These are phyloP conservation scores for Eimeria tenella DNA, from an alignment of 169 alveolate genomes.

Conservation along the genomic window DNA sequence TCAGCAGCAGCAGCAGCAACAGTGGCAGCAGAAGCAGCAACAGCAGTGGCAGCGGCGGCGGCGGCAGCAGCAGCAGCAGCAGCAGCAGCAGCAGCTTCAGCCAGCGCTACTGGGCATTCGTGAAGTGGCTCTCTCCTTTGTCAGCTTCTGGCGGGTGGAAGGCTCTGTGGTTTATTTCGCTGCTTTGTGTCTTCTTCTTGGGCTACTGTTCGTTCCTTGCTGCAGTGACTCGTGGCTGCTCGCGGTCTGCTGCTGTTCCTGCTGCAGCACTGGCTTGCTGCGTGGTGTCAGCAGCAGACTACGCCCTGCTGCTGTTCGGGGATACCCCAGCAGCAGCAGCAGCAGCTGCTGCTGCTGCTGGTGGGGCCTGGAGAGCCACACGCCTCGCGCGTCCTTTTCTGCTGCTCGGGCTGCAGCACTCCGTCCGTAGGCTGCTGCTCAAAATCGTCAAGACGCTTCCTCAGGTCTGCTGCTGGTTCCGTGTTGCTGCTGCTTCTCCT, in stretches of 20 bases:
- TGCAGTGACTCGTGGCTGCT: neutral
- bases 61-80: neutral
- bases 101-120: neutral
- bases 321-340: neutral
- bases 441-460: conserved; percentile 64
- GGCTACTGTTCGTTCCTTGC: neutral
- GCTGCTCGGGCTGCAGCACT: conserved; percentile 11
- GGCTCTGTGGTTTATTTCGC: neutral
- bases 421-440: conserved; percentile 16
- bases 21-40: neutral
- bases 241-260: neutral
- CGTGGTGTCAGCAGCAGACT: neutral
- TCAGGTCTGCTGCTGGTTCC: neutral
- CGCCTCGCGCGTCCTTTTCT: conserved; percentile 61
- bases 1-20: neutral
- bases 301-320: neutral
- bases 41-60: neutral
- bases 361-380: neutral
- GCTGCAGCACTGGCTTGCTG: neutral
- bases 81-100: too few species aligned
- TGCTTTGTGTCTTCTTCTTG: neutral
- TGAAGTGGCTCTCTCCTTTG: neutral
- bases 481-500: too few species aligned
- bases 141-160: neutral
- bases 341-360: neutral